A percentile compares a stretch with the other conserved stretches of the same genome.
Evolutionary conservation across 202 grass and related monocot species (phyloP).

Genomic region (Carex sylvatica): DNA sequence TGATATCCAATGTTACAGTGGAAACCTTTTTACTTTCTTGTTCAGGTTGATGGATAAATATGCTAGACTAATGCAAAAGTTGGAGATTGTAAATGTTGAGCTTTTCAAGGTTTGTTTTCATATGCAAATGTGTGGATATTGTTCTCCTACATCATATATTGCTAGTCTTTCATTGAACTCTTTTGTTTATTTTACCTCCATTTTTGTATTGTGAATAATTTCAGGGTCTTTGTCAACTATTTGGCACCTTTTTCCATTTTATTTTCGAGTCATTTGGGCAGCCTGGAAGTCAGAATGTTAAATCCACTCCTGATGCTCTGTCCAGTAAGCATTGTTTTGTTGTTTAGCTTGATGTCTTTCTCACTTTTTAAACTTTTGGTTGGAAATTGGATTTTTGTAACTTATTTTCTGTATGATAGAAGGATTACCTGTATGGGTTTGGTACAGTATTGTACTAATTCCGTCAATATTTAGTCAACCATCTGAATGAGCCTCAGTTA

Average conservation of each 20-base stretch:
- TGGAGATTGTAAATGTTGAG: constrained; percentile 91
- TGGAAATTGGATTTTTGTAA: not conserved
- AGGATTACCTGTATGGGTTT: not conserved
- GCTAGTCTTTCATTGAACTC: not conserved
- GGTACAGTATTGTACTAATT: not conserved
- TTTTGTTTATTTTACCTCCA: constrained; percentile 15
- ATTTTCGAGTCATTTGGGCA: constrained; percentile 89
- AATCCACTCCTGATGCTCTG: constrained; percentile 50
- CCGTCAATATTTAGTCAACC: not conserved
- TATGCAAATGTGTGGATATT: constrained; percentile 19
- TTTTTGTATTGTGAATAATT: constrained; percentile 39
- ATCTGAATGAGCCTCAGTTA: constrained; percentile 1
- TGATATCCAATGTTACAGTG: not conserved
- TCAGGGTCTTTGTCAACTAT: constrained; percentile 86
- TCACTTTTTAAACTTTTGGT: not conserved
- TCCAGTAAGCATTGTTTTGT: constrained; percentile 54
- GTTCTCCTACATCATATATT: constrained; percentile 12
- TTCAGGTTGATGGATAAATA: constrained; percentile 99
- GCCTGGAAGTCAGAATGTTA: constrained; percentile 59
- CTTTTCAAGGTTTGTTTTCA: constrained; percentile 75
- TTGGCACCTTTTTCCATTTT: constrained; percentile 90
- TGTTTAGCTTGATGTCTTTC: not conserved
- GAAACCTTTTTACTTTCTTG: not conserved
- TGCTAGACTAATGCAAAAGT: constrained; percentile 94
- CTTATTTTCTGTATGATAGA: not conserved